These are phyloP conservation scores for Lolium rigidum DNA, from an alignment of 176 grass and related monocot genomes.

Conservation along the genomic window DNA sequence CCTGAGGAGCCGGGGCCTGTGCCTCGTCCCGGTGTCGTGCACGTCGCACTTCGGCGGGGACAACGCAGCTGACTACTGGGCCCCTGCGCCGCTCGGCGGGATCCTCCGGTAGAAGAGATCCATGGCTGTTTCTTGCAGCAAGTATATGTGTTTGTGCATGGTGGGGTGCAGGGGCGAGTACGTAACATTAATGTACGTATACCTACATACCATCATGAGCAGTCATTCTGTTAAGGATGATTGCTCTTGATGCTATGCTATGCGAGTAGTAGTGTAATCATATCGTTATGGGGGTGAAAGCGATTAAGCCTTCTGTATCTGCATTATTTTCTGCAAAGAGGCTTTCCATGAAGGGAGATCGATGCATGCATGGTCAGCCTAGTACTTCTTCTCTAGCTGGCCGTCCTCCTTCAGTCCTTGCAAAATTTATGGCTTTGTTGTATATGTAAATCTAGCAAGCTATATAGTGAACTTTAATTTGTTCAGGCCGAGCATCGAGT, in stretches of 20 bases:
- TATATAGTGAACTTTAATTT: conserved; percentile 40
- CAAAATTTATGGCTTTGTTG: conserved; percentile 51
- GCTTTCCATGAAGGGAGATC: conserved; percentile 39
- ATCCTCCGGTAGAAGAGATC: conserved; percentile 45
- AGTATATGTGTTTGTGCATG: conserved; percentile 38
- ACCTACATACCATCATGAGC: conserved; percentile 98
- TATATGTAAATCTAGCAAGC: conserved; percentile 49
- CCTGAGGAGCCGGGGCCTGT: conserved; percentile 81
- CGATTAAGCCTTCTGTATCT: conserved; percentile 47
- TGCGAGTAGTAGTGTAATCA: conserved; percentile 37
- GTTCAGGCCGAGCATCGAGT: background rate
- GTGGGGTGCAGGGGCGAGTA: conserved; percentile 25
- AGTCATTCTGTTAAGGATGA: conserved; percentile 91
- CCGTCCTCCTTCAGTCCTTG: conserved; percentile 11
- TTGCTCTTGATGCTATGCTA: conserved; percentile 95
- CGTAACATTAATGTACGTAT: conserved; percentile 1
- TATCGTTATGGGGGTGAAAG: conserved; percentile 30
- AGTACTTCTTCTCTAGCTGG: conserved; percentile 37
- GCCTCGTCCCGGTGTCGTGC: conserved; percentile 93
- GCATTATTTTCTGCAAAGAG: conserved; percentile 39
- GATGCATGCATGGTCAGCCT: conserved; percentile 10
- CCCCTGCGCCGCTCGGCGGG: conserved; percentile 51
- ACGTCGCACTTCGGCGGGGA: conserved; percentile 77
- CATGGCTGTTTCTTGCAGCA: conserved; percentile 12
- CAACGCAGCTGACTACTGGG: conserved; percentile 80